A percentile compares a stretch with the other conserved stretches of the same genome.
Evolutionary conservation across 495 filamentous ascomycete species (phyloP).

Genomic region (Penicillium waksmanii): DNA sequence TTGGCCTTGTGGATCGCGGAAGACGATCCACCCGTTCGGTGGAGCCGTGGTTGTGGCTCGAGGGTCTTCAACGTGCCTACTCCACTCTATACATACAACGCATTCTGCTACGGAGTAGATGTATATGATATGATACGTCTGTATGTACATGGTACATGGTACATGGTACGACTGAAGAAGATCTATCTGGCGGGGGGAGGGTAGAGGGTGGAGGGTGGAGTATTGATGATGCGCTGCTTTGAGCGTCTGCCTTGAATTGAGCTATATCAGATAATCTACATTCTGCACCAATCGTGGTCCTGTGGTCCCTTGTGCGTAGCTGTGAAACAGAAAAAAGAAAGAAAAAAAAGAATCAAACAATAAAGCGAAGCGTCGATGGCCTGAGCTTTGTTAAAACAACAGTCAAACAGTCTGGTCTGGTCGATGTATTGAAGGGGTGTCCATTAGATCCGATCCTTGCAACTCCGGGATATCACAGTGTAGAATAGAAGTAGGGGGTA

Average conservation of each 20-base stretch:
- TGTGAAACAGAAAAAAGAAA: background rate
- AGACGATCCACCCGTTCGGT: too few relatives aligned
- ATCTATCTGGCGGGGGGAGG: too few relatives aligned
- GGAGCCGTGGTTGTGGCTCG: too few relatives aligned
- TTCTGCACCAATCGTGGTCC: background rate
- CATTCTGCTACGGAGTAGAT: too few relatives aligned
- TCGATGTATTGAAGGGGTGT: slow-evolving; percentile 10
- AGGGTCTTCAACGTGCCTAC: background rate
- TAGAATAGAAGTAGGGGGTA: background rate
- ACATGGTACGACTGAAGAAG: background rate
- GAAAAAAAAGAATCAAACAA: background rate
- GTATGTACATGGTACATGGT: background rate
- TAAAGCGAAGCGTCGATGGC: background rate
- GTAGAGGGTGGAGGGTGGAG: too few relatives aligned
- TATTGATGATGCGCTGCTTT: background rate
- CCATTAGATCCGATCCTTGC: slow-evolving; percentile 9
- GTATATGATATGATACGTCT: too few relatives aligned
- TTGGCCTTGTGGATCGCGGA: too few relatives aligned
- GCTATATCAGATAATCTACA: slow-evolving; percentile 1
- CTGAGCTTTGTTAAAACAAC: too few relatives aligned
- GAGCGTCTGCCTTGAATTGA: background rate
- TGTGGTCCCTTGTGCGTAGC: background rate
- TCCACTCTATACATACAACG: background rate
- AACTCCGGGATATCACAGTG: slow-evolving; percentile 21
- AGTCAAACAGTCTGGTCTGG: slow-evolving; percentile 15